Conservation (phyloP, 1,284 basidiomycete species). For the Moesziomyces parantarcticus region DNA sequence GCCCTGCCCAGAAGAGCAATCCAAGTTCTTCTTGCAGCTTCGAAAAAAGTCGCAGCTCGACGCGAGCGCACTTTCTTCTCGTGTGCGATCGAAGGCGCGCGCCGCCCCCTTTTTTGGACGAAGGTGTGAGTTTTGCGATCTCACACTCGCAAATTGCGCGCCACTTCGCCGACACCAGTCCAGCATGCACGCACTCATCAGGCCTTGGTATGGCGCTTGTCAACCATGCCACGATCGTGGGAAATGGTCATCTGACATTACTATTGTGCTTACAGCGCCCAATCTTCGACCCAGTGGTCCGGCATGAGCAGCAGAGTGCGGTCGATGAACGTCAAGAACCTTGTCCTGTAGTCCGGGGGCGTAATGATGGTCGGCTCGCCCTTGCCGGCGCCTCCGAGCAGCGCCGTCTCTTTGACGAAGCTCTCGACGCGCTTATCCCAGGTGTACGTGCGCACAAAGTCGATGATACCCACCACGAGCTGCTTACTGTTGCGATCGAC, state of each 20-base stretch:
- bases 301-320: constrained; percentile 58
- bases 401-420: constrained; percentile 94
- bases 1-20: neutral
- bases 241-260: neutral
- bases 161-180: neutral
- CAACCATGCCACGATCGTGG: neutral
- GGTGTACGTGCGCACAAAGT: constrained; percentile 92
- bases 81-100: constrained; percentile 23
- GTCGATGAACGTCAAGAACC: constrained; percentile 66
- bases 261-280: constrained; percentile 32
- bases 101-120: neutral
- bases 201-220: neutral
- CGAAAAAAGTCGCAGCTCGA: constrained; percentile 11
- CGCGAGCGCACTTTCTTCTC: constrained; percentile 12
- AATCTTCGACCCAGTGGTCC: constrained; percentile 60
- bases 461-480: constrained; percentile 91
- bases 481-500: constrained; percentile 70
- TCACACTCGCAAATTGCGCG: neutral
- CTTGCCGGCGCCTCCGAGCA: constrained; percentile 76
- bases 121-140: neutral
- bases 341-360: constrained; percentile 63
- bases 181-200: too few species aligned
- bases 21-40: constrained; percentile 45
- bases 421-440: constrained; percentile 99
- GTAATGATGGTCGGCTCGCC: constrained; percentile 66